phyloP scores from a whole-genome alignment of 345 rosid genomes.

The Eucalyptus curtisii region DNA sequence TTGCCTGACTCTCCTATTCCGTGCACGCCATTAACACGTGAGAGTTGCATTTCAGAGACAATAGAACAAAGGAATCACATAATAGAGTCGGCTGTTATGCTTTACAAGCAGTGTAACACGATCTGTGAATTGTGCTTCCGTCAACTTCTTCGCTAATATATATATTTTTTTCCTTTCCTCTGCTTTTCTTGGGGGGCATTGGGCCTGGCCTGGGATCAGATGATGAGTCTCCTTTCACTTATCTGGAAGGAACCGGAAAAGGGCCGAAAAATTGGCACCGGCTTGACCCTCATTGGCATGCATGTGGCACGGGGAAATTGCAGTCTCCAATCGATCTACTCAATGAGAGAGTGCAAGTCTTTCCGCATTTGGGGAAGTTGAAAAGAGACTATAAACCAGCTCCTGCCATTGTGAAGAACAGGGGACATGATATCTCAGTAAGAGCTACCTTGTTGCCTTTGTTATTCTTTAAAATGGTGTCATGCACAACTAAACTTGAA shows the following conservation, averaged over 20 bases:
- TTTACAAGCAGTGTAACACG: not conserved
- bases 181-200: not conserved
- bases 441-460: not conserved
- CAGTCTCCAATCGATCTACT: conserved; percentile 70
- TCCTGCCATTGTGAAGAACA: conserved; percentile 28
- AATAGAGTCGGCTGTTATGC: not conserved
- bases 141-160: not conserved
- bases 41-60: not conserved
- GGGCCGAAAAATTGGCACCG: conserved; percentile 49
- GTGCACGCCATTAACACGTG: not conserved
- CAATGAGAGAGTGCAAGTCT: not conserved
- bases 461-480: not conserved
- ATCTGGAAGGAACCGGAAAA: conserved; percentile 10
- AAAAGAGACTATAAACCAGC: conserved; percentile 46
- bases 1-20: not conserved
- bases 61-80: not conserved
- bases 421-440: conserved; percentile 67
- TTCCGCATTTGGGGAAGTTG: conserved; percentile 16
- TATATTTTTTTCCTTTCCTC: not conserved
- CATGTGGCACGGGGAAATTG: conserved; percentile 31
- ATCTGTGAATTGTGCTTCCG: not conserved
- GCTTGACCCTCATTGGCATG: conserved; percentile 32
- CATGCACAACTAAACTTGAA: not conserved
- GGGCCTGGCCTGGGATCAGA: conserved; percentile 1
- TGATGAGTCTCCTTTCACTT: conserved; percentile 28